Evolutionary conservation across 2,329 filamentous ascomycete genomes (phyloP), one percentile per base, ranked within the genome.

Genomic region (Claviceps maximensis): DNA sequence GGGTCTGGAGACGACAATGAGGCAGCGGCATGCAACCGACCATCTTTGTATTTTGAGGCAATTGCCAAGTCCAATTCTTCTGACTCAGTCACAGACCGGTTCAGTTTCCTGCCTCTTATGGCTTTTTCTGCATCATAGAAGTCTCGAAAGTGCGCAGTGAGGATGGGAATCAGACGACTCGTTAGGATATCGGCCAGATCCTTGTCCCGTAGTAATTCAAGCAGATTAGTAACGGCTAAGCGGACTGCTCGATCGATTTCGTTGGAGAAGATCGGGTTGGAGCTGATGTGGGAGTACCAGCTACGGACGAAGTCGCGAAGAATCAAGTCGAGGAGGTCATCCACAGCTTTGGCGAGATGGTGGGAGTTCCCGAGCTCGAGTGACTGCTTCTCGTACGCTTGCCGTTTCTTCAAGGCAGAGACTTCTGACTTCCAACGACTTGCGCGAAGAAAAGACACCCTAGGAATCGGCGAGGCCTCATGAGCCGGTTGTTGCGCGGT

Each of bases 21-120:
- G 5, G 87, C 90, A 5, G 93, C 93, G 4, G 87, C 78, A 65
- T 98, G 94, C 54, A 98, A 74, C 57, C 86, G 88, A 27, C 91
- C 91, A 65, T 94, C 86, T 52, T 79, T 84, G 68, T 93, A 98
- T 69, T 95, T 96, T 42, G 81, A 84, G n/a, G 93, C 93, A 67
- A 98, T 95, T 1, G 93, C 93, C 59, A 95, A 75, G 67, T 97
- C 90, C 61, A 98, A 74, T 75, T 98, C 93, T 64, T 96, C 91
- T 1, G 90, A 95, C 70, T 98, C 93, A 2, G 94, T 97, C 53
- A 98, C 83, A 58, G 85, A 89, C 51, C 88, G 82, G 60, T 89
- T 93, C 53, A 97, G 74, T 67, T 95, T 88, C 65, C 83, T 86
- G 13, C 94, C 94, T 52, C 91, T 80, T 12, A 98, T 87, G 9